Percentiles rank a stretch among this genome's conserved stretches.
Evolutionary conservation across 352 stramenopile genomes (phyloP).

Genomic region (Phytophthora idaei): DNA sequence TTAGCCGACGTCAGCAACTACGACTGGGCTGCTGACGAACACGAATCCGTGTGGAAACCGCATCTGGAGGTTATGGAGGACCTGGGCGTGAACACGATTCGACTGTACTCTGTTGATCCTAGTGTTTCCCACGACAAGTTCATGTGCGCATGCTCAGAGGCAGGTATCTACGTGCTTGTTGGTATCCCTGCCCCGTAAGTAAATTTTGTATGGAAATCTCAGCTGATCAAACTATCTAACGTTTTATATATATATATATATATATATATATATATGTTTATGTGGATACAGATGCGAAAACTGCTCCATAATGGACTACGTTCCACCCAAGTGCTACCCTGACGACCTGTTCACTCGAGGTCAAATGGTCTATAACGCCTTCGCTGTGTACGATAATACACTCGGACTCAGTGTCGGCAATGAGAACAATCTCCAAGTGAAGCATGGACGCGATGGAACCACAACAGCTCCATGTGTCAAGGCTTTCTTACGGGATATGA

Average conservation of each 20-base stretch:
- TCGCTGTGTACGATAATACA: conserved; percentile 77
- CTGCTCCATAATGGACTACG: conserved; percentile 52
- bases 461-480: conserved; percentile 60
- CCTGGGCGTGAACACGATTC: conserved; percentile 68
- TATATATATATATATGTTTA: too few species aligned
- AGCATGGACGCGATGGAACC: conserved; percentile 21
- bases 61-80: conserved; percentile 61
- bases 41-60: conserved; percentile 59
- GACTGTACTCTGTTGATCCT: conserved; percentile 70
- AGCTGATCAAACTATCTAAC: not conserved
- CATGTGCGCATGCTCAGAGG: conserved; percentile 61
- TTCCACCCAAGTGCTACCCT: conserved; percentile 58
- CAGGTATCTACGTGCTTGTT: conserved; percentile 78
- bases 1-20: conserved; percentile 59
- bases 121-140: conserved; percentile 77
- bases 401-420: conserved; percentile 65
- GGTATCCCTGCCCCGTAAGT: conserved; percentile 58
- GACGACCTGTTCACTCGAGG: conserved; percentile 53
- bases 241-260: too few species aligned
- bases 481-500: conserved; percentile 58
- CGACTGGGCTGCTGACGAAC: conserved; percentile 69
- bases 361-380: conserved; percentile 72
- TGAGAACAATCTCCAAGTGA: conserved; percentile 53
- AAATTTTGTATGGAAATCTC: not conserved
- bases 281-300: conserved; percentile 42